Evolutionary conservation across 1,284 basidiomycete genomes (phyloP).

Genomic region (Ustilago tritici): DNA sequence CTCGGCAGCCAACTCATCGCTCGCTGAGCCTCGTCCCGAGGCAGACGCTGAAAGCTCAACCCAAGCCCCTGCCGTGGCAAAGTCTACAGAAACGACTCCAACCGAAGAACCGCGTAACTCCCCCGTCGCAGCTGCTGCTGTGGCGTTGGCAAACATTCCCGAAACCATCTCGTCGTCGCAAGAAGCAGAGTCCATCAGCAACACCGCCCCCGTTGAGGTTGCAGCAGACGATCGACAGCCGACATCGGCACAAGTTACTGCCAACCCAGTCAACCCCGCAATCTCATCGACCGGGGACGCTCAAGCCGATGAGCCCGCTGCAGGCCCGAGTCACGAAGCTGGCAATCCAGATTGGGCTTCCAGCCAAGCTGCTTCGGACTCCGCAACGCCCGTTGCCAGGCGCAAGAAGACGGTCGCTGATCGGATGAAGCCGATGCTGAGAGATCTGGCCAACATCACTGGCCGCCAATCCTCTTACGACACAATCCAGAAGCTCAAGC

Average conservation of each 20-base stretch:
- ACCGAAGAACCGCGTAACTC: background rate
- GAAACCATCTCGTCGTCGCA: conserved; percentile 2
- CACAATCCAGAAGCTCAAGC: conserved; percentile 32
- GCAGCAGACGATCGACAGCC: background rate
- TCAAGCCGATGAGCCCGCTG: background rate
- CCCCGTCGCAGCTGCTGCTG: background rate
- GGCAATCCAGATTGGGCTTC: conserved; percentile 1
- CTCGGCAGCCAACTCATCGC: background rate
- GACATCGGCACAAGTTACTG: background rate
- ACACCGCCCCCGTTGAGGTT: background rate
- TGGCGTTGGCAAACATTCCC: background rate
- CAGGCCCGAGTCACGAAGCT: background rate
- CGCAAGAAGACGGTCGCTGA: conserved; percentile 26
- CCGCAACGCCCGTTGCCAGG: background rate
- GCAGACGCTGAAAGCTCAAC: background rate
- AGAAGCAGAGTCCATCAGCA: background rate
- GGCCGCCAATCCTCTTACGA: conserved; percentile 27
- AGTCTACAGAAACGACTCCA: background rate
- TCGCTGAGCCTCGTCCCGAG: background rate
- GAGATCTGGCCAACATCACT: conserved; percentile 23
- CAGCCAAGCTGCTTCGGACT: conserved; percentile 22
- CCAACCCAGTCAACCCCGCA: background rate
- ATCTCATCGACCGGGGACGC: background rate
- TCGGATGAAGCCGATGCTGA: conserved; percentile 34
- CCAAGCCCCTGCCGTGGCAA: background rate